Base-by-base conservation (phyloP, 2,329 filamentous ascomycete species). In the Purpureocillium takamizusanense region DNA sequence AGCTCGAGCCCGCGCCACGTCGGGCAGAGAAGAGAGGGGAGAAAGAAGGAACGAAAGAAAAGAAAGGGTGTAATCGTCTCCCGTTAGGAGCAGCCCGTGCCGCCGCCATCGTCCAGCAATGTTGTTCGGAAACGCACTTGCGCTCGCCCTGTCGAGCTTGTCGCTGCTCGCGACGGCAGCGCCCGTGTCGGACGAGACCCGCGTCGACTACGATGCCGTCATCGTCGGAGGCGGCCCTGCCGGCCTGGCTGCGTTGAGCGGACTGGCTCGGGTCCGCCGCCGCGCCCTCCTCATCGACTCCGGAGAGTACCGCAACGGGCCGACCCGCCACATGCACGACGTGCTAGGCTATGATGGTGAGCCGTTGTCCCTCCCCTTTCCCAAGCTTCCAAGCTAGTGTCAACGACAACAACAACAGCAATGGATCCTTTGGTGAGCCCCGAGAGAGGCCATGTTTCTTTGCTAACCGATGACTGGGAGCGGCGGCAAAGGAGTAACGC, bases 271-370 rank as follows among this genome's bases (percentile, higher is more conserved):
- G 13, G 74, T 80, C 12, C 66, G 68, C 11, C 64, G 75, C 12
- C 70, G 65, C 6, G 67, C 69, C 1, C 56, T 78, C 7, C 52
- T 81, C 31, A 69, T 80, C 38, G 76, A 81, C 51, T 76, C 72
- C 15, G 70, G 67, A 11, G 60, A 66, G 23, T 81, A 81, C 46
- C 70, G 76, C 37, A 81, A 80, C 49, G 63, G 38, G 1, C 57
- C 65, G 0, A 79, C 76, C 0, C 57, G 75, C 12, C 67, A 76
- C 45, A 72, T 78, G 65, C 76, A 81, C 53, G 76, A 80, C 50
- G 70, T 80, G 1, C 60, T 78, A 18, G 75, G 74, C 3, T 73
- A 67, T 40, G 76, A 80, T 37, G 76, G 76, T 76, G 49, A 44
- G 51, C 33, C 13, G 9, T 27, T 14, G 12, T 10, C 13, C 25